Evolutionary conservation across 495 filamentous ascomycete species (phyloP), one percentile per base, ranked within the genome.

Genomic region (Cairneyella variabilis): DNA sequence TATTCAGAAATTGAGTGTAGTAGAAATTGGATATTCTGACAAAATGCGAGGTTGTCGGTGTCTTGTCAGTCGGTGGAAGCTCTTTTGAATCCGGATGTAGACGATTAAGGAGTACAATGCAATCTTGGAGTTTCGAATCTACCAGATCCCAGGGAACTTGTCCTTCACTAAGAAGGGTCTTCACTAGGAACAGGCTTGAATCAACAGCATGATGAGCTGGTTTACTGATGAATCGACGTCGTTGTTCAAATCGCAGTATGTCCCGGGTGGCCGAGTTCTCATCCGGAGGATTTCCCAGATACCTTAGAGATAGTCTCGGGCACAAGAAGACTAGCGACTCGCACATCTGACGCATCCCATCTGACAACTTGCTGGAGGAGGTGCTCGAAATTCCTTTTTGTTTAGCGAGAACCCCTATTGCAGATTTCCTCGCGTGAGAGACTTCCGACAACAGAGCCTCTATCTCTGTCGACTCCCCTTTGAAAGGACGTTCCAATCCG

Each of bases 1-100:
- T 62, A 10, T 56, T 50, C 6, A 70, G 57, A 57, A 71, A 77
- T 20, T 84, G 78, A 18, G 82, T 73, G 74, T 87, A 93, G 63
- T 90, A 91, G 14, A 90, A 71, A 64, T 91, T 89, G 0, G 90
- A 93, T 25, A 95, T 73, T 63, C 84, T 77, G 22, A 82, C 73
- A 44, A 79, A 64, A 66, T 77, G 76, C 16, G 69, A 71, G 16
- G 60, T 21, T 34, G 51, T 48, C 9, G 65, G 61, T 3, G 67
- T 53, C n/a, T 66, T 66, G 6, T 52, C 51, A 11, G 62, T 64
- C 23, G 55, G 55, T 16, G 73, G 64, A 11, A 54, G 30, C 22
- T 47, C 49, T 12, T 48, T 18, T 20, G 60, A 44, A 43, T 52
- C 42, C 44, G 71, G 63, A 6, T 72, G 70, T 27, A 83, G 69